A percentile compares a stretch with the other conserved stretches of the same genome.
These are phyloP conservation scores for Mortierella sp. DNA, from an alignment of 371 early-diverging fungal genomes.

Conservation along the genomic window DNA sequence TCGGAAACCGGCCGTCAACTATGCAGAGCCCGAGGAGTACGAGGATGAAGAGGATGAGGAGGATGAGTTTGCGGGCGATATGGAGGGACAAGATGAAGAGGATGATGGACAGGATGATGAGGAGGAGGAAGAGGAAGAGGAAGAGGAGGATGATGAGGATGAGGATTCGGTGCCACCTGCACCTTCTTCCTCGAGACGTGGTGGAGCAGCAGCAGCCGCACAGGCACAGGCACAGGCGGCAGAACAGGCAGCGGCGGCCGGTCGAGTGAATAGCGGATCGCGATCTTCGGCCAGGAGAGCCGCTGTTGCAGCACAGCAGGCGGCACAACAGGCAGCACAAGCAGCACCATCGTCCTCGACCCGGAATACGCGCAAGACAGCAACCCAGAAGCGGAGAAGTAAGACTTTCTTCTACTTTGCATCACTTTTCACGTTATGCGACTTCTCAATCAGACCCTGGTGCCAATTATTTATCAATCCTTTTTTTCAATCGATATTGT, in stretches of 20 bases:
- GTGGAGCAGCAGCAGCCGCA: slow-evolving; percentile 4
- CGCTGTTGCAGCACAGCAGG: slow-evolving; percentile 17
- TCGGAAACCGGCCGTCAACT: slow-evolving; percentile 49
- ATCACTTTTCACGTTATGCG: too few relatives aligned
- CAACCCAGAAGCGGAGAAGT: slow-evolving; percentile 33
- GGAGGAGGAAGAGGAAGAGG: slow-evolving; percentile 13
- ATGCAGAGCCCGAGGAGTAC: slow-evolving; percentile 52
- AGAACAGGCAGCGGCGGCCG: not conserved
- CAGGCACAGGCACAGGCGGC: not conserved
- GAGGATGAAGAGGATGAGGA: slow-evolving; percentile 34
- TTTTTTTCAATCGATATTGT: too few relatives aligned
- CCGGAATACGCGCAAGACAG: not conserved
- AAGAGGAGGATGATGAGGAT: slow-evolving; percentile 10
- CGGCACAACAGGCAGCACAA: not conserved
- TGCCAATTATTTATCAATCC: not conserved
- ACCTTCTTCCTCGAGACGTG: slow-evolving; percentile 2
- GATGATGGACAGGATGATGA: slow-evolving; percentile 26
- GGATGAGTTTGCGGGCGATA: slow-evolving; percentile 11
- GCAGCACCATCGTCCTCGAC: not conserved
- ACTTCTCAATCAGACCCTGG: too few relatives aligned
- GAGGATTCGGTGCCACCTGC: slow-evolving; percentile 15
- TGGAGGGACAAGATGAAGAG: slow-evolving; percentile 15
- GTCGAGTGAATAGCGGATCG: slow-evolving; percentile 8
- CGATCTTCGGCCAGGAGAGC: slow-evolving; percentile 24
- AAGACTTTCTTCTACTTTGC: not conserved